Percentiles rank a stretch among this genome's conserved stretches.
Evolutionary conservation across 768 basidiomycete genomes (phyloP).

Genomic region (Leucogyrophana mollusca): DNA sequence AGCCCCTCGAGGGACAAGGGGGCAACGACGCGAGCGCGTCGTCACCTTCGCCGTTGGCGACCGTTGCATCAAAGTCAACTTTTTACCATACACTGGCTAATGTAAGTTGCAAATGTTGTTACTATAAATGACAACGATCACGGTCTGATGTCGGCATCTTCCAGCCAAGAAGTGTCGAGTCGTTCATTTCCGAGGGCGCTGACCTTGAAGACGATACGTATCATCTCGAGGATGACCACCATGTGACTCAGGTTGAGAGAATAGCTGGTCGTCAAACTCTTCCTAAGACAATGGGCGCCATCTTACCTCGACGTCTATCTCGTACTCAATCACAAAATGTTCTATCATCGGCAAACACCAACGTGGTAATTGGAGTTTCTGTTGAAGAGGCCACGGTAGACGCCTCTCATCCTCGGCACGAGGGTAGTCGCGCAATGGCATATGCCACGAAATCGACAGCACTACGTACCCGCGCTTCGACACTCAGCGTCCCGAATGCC

Average conservation of each 20-base stretch:
- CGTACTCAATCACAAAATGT: constrained; percentile 41
- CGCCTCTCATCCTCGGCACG: constrained; percentile 2
- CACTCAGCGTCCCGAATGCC: constrained; percentile 24
- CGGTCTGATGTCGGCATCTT: constrained; percentile 12
- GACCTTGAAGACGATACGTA: constrained; percentile 33
- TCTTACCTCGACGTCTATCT: constrained; percentile 46
- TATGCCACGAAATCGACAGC: constrained; percentile 23
- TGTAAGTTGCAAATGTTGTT: constrained; percentile 26
- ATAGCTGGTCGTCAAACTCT: constrained; percentile 44
- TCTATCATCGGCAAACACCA: constrained; percentile 27
- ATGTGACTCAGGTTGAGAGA: constrained; percentile 48
- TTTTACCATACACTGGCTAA: constrained; percentile 46
- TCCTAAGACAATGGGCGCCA: constrained; percentile 38
- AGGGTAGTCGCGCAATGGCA: constrained; percentile 12
- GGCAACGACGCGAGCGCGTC: constrained; percentile 18
- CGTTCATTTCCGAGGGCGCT: constrained; percentile 38
- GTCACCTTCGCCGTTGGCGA: constrained; percentile 33
- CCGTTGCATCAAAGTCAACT: constrained; percentile 43
- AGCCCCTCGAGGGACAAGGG: constrained; percentile 19
- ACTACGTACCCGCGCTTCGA: constrained; percentile 36
- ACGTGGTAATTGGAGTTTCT: constrained; percentile 45
- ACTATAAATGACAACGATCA: constrained; percentile 2
- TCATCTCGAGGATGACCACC: constrained; percentile 40
- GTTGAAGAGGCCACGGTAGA: constrained; percentile 42
- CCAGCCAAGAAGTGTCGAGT: constrained; percentile 45